These are phyloP conservation scores for Grosmannia penicillata DNA, from an alignment of 2,329 filamentous ascomycete genomes.

Conservation along the genomic window DNA sequence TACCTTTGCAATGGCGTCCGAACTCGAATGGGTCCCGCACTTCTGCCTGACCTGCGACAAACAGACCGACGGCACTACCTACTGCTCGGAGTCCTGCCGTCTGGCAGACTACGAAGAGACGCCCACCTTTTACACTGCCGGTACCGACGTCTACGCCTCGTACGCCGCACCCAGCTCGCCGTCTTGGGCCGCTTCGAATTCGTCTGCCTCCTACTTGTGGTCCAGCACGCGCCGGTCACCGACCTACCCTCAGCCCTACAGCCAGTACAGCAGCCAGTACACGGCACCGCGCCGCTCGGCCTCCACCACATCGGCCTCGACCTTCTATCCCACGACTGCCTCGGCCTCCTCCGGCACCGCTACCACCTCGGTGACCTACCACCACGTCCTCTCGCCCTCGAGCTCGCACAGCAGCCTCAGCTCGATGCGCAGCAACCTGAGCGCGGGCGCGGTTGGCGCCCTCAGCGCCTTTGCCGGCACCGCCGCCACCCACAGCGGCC, in stretches of 20 bases:
- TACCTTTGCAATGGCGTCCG: slow-evolving; percentile 29
- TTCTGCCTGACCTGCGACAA: slow-evolving; percentile 92
- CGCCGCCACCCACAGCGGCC: slow-evolving; percentile 1
- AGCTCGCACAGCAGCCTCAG: slow-evolving; percentile 75
- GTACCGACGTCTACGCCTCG: too few species aligned
- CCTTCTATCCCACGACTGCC: slow-evolving; percentile 10
- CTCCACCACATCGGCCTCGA: slow-evolving; percentile 14
- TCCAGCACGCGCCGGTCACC: too few species aligned
- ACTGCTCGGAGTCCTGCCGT: slow-evolving; percentile 86
- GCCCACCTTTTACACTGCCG: too few species aligned
- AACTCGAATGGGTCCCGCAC: slow-evolving; percentile 62
- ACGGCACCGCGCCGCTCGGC: slow-evolving; percentile 12
- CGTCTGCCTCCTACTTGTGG: slow-evolving; percentile 37
- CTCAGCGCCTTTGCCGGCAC: slow-evolving; percentile 7
- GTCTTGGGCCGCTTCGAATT: slow-evolving; percentile 23
- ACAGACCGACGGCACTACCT: slow-evolving; percentile 66
- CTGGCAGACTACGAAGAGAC: slow-evolving; percentile 74
- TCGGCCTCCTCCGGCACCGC: slow-evolving; percentile 1
- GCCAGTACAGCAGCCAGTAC: slow-evolving; percentile 24
- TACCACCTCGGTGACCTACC: slow-evolving; percentile 15
- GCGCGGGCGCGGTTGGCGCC: slow-evolving; percentile 6
- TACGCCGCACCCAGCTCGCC: slow-evolving; percentile 45
- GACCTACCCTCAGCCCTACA: slow-evolving; percentile 35
- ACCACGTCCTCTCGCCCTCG: slow-evolving; percentile 46
- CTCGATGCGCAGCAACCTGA: slow-evolving; percentile 52